Percentiles rank a stretch among this genome's conserved stretches.
These are phyloP conservation scores for Penicillium parvum DNA, from an alignment of 495 filamentous ascomycete species.

Conservation along the genomic window DNA sequence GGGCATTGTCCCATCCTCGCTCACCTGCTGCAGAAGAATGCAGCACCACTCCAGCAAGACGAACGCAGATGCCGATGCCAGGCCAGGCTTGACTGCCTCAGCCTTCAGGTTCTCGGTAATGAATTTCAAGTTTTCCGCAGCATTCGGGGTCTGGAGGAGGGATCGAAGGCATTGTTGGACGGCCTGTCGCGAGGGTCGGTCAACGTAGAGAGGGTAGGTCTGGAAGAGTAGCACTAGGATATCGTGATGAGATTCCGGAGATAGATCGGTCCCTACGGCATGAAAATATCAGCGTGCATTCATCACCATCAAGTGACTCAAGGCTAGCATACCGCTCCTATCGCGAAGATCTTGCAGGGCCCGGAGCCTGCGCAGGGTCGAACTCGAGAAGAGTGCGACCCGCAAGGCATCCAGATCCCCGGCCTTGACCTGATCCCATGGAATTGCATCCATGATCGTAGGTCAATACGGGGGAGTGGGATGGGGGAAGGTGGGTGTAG, in stretches of 20 bases:
- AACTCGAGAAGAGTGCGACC: slow-evolving; percentile 45
- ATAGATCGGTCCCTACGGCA: slow-evolving; percentile 29
- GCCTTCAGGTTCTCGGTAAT: slow-evolving; percentile 52
- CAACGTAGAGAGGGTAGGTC: slow-evolving; percentile 82
- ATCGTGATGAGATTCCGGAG: slow-evolving; percentile 30
- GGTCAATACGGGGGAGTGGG: slow-evolving; percentile 27
- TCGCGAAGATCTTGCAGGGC: slow-evolving; percentile 48
- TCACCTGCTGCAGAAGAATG: slow-evolving; percentile 60
- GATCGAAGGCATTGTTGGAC: slow-evolving; percentile 70
- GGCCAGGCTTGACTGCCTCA: slow-evolving; percentile 68
- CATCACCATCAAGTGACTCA: slow-evolving; percentile 1
- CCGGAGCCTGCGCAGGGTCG: slow-evolving; percentile 44
- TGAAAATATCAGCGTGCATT: slow-evolving; percentile 8
- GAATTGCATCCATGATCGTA: slow-evolving; percentile 45
- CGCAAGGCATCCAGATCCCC: slow-evolving; percentile 45
- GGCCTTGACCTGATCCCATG: slow-evolving; percentile 47
- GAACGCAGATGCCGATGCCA: slow-evolving; percentile 76
- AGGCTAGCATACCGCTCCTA: slow-evolving; percentile 38
- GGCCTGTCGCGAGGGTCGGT: slow-evolving; percentile 75
- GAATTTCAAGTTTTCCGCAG: slow-evolving; percentile 49
- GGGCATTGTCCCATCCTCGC: slow-evolving; percentile 51
- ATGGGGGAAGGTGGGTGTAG: slow-evolving; percentile 15
- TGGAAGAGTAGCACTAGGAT: slow-evolving; percentile 70
- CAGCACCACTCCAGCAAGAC: slow-evolving; percentile 90
- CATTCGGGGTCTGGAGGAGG: slow-evolving; percentile 52